phyloP scores from a whole-genome alignment of 257 asterid genomes.

The Nemophila menziesii region DNA sequence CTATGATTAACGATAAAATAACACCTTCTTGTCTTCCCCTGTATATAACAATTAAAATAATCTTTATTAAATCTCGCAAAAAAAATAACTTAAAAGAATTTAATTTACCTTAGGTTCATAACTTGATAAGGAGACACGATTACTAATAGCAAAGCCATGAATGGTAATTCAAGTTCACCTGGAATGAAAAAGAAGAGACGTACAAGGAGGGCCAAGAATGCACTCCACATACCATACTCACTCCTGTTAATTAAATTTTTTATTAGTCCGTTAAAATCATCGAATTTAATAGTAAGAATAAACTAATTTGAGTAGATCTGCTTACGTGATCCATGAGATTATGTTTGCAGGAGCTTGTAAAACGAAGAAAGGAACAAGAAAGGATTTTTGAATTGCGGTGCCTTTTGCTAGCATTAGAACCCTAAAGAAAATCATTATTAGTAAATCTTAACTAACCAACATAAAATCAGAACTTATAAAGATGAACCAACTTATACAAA shows the following conservation, averaged over 20 bases:
- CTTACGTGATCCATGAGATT: constrained; percentile 82
- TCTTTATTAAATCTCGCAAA: constrained; percentile 12
- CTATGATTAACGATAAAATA: constrained; percentile 49
- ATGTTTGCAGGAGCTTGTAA: constrained; percentile 70
- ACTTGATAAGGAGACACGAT: constrained; percentile 65
- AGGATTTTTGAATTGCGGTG: constrained; percentile 69
- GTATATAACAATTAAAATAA: constrained; percentile 21
- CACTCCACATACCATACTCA: constrained; percentile 92
- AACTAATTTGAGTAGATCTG: background rate
- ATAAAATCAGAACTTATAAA: background rate
- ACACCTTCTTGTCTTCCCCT: constrained; percentile 86
- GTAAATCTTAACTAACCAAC: background rate
- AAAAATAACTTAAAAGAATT: background rate
- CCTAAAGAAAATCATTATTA: constrained; percentile 24
- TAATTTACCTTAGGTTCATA: constrained; percentile 58
- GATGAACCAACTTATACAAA: background rate
- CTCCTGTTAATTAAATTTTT: constrained; percentile 47
- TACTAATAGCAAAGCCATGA: constrained; percentile 48
- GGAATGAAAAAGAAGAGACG: constrained; percentile 67
- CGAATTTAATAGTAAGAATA: background rate
- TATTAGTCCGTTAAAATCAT: background rate
- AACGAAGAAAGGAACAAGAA: constrained; percentile 78
- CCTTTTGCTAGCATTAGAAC: constrained; percentile 73
- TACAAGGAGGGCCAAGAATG: constrained; percentile 80
- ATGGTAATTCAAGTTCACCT: constrained; percentile 88